Conservation (phyloP, 768 basidiomycete species). For the Brasilioporus rufonigricans region DNA sequence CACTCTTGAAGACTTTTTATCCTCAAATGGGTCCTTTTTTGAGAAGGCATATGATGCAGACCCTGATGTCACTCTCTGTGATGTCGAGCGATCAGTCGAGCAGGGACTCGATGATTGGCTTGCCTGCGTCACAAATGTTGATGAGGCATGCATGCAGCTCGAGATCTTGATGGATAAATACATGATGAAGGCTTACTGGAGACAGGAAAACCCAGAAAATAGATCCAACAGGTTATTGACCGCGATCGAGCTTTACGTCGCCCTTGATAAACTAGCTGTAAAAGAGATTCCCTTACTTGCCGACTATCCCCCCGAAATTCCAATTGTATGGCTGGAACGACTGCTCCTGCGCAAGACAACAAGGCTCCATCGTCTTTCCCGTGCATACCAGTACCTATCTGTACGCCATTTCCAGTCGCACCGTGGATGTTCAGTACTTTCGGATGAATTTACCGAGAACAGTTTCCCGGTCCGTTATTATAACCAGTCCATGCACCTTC, state of each 20-base stretch:
- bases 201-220: slow-evolving; percentile 29
- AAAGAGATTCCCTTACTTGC: background rate
- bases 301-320: background rate
- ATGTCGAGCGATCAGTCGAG: slow-evolving; percentile 36
- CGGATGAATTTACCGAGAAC: background rate
- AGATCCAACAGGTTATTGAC: slow-evolving; percentile 40
- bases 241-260: slow-evolving; percentile 8
- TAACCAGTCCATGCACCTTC: background rate
- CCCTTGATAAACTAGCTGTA: background rate
- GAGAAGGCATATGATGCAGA: slow-evolving; percentile 2
- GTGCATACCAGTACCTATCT: background rate
- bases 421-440: background rate
- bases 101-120: slow-evolving; percentile 2
- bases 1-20: slow-evolving; percentile 15
- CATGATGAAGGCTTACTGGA: slow-evolving; percentile 9
- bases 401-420: background rate
- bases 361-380: background rate
- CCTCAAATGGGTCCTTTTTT: slow-evolving; percentile 8
- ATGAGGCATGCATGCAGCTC: slow-evolving; percentile 13
- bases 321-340: background rate
- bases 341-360: background rate
- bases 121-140: background rate
- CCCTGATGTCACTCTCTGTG: slow-evolving; percentile 26
- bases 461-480: background rate
- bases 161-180: slow-evolving; percentile 26